Evolutionary conservation across 2,329 filamentous ascomycete genomes (phyloP).

Genomic region (Escovopsis sp.): DNA sequence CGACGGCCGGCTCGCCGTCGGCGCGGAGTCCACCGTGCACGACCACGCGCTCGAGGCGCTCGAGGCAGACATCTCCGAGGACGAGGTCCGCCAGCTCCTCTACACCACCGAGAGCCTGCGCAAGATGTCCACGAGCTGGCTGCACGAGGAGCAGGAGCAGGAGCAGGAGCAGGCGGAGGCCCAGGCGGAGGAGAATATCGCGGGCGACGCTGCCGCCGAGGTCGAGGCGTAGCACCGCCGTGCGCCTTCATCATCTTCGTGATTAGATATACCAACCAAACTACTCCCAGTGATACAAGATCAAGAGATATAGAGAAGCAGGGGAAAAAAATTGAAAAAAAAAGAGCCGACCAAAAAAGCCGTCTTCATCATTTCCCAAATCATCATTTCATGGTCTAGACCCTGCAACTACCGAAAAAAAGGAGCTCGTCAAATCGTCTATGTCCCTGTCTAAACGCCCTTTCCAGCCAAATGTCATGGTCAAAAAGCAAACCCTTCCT

Average conservation of each 20-base stretch:
- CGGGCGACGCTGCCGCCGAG: slow-evolving; percentile 1
- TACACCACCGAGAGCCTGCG: slow-evolving; percentile 34
- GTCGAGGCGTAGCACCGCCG: not conserved
- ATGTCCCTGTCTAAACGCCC: slow-evolving; percentile 24
- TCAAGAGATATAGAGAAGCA: too few species aligned
- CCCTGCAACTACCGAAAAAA: slow-evolving; percentile 10
- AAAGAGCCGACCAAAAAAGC: too few species aligned
- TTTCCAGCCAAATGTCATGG: slow-evolving; percentile 18
- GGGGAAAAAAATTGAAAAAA: too few species aligned
- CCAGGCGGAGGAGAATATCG: slow-evolving; percentile 4
- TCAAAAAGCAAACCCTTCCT: slow-evolving; percentile 10
- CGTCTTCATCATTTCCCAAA: slow-evolving; percentile 1
- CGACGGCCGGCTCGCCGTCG: slow-evolving; percentile 18
- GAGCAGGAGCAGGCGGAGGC: slow-evolving; percentile 3
- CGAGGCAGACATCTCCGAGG: slow-evolving; percentile 20
- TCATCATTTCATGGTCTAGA: slow-evolving; percentile 10
- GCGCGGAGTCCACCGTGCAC: slow-evolving; percentile 12
- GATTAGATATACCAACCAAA: too few species aligned
- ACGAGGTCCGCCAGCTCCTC: slow-evolving; percentile 27
- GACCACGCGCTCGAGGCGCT: slow-evolving; percentile 13
- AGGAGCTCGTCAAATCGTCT: slow-evolving; percentile 24
- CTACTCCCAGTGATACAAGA: too few species aligned
- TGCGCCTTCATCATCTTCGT: too few species aligned
- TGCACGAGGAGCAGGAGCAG: slow-evolving; percentile 6
- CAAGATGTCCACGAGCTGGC: slow-evolving; percentile 22